phyloP scores from a whole-genome alignment of 768 basidiomycete genomes.

The Russula vinacea region DNA sequence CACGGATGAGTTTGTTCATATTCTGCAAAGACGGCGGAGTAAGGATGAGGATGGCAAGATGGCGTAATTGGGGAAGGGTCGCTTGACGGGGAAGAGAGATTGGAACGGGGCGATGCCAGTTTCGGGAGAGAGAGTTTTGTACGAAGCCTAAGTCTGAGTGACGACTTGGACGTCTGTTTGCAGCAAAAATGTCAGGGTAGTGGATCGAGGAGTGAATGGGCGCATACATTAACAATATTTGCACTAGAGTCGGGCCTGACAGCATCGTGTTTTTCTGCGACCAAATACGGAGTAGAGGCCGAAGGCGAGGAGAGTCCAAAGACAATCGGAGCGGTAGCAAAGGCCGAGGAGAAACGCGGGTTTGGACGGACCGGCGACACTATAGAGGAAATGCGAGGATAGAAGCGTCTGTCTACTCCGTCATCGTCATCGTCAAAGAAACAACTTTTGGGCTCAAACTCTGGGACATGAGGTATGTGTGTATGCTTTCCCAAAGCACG shows the following conservation, averaged over 20 bases:
- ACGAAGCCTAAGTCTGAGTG: constrained; percentile 13
- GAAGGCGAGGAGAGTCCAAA: constrained; percentile 2
- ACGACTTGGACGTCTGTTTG: constrained; percentile 9
- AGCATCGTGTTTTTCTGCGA: constrained; percentile 3
- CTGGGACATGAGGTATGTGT: neutral
- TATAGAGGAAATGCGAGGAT: neutral
- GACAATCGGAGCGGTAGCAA: constrained; percentile 10
- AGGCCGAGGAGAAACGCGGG: constrained; percentile 16
- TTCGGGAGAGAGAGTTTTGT: constrained; percentile 21
- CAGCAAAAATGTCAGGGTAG: neutral
- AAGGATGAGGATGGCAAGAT: constrained; percentile 14
- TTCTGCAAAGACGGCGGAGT: constrained; percentile 4
- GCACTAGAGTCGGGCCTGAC: constrained; percentile 3
- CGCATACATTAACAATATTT: constrained; percentile 1
- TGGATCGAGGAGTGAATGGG: neutral
- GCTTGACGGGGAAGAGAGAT: constrained; percentile 9
- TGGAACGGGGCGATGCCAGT: constrained; percentile 5
- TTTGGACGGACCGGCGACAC: neutral
- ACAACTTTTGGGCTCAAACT: neutral
- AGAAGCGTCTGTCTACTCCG: neutral
- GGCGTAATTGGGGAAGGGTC: constrained; percentile 11
- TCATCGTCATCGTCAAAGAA: constrained; percentile 23
- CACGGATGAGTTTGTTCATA: neutral
- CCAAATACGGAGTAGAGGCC: constrained; percentile 6
- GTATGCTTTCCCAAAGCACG: neutral